These are phyloP conservation scores for Ceriops zippeliana DNA, from an alignment of 345 rosid genomes.

Conservation along the genomic window DNA sequence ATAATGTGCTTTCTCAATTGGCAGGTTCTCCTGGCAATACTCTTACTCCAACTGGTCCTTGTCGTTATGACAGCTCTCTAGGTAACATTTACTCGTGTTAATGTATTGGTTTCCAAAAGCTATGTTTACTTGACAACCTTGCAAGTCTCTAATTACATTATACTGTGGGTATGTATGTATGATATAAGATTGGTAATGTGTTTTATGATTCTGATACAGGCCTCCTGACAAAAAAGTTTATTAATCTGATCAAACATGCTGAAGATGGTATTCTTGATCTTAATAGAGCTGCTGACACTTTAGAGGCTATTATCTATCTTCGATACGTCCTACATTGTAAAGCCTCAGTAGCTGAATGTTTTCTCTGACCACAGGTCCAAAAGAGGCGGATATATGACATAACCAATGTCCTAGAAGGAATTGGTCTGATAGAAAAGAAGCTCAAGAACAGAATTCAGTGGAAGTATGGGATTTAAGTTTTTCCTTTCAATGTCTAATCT, in stretches of 20 bases:
- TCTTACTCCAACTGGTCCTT: conserved; percentile 68
- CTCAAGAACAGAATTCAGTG: conserved; percentile 95
- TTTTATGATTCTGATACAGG: conserved; percentile 43
- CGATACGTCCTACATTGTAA: not conserved
- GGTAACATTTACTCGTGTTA: conserved; percentile 43
- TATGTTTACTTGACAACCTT: not conserved
- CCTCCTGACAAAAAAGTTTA: conserved; percentile 91
- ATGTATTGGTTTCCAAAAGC: not conserved
- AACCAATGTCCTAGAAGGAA: conserved; percentile 97
- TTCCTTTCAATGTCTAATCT: conserved; percentile 4
- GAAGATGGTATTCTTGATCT: conserved; percentile 97
- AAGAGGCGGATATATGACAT: conserved; percentile 97
- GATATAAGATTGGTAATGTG: not conserved
- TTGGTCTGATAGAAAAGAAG: conserved; percentile 96
- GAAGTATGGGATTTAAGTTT: conserved; percentile 55
- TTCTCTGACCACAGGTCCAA: conserved; percentile 65
- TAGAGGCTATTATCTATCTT: conserved; percentile 54
- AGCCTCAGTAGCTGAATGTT: conserved; percentile 24
- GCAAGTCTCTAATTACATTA: not conserved
- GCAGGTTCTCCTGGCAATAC: conserved; percentile 92
- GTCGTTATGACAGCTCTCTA: conserved; percentile 95
- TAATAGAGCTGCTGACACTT: conserved; percentile 88
- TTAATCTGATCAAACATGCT: conserved; percentile 86
- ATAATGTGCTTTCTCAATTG: conserved; percentile 30
- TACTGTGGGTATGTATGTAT: conserved; percentile 1